These are phyloP conservation scores for Kluyveromyces nonfermentans DNA, from an alignment of 805 yeast species.

Conservation along the genomic window DNA sequence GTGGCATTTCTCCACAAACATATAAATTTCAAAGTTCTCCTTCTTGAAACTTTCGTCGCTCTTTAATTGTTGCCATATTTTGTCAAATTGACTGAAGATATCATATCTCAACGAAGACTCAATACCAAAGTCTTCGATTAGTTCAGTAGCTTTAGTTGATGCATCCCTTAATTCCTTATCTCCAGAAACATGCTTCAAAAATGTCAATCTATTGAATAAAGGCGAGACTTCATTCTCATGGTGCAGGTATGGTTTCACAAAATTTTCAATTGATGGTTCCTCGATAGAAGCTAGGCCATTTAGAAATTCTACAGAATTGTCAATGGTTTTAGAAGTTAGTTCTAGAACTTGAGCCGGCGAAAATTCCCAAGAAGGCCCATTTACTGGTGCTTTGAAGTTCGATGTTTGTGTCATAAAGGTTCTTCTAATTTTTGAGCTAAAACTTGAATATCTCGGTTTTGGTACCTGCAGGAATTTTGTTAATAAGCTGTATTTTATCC, in stretches of 20 bases:
- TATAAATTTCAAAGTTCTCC: slow-evolving; percentile 43
- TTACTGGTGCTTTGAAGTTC: slow-evolving; percentile 16
- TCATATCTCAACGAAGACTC: slow-evolving; percentile 61
- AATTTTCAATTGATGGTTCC: slow-evolving; percentile 46
- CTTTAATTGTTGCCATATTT: slow-evolving; percentile 35
- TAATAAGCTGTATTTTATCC: neutral
- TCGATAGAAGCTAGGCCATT: slow-evolving; percentile 44
- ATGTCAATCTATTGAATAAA: slow-evolving; percentile 44
- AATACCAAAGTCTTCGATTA: slow-evolving; percentile 46
- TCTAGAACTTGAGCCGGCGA: slow-evolving; percentile 41
- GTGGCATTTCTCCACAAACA: slow-evolving; percentile 49
- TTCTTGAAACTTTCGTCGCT: slow-evolving; percentile 21
- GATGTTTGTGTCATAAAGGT: slow-evolving; percentile 1
- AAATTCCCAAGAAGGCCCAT: slow-evolving; percentile 49
- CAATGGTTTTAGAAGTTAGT: slow-evolving; percentile 37
- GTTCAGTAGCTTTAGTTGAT: slow-evolving; percentile 52
- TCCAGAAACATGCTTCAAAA: slow-evolving; percentile 64
- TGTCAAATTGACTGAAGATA: slow-evolving; percentile 49
- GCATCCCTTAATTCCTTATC: slow-evolving; percentile 62
- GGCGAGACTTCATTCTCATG: slow-evolving; percentile 42
- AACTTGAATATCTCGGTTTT: neutral
- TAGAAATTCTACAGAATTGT: slow-evolving; percentile 36
- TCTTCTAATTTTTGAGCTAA: neutral
- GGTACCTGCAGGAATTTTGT: neutral
- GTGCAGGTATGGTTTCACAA: slow-evolving; percentile 43